A percentile compares a stretch with the other conserved stretches of the same genome.
Evolutionary conservation across 306 rosid species (phyloP).

Genomic region (Cucumis cinereus): DNA sequence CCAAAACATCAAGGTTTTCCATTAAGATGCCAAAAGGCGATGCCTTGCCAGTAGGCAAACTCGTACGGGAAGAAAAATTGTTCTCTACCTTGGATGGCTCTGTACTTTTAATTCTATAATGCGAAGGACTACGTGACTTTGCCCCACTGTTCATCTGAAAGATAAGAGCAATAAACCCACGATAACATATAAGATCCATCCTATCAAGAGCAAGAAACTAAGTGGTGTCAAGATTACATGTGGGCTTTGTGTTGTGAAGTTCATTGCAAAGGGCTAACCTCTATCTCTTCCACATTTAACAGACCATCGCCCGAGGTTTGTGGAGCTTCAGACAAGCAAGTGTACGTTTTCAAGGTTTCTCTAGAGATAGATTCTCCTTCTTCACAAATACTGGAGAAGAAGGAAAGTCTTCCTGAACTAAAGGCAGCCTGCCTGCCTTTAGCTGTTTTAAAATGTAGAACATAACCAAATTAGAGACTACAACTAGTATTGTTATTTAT

Average conservation of each 20-base stretch:
- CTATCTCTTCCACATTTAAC: conserved; percentile 34
- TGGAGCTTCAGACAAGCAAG: conserved; percentile 31
- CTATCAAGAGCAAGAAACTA: not conserved
- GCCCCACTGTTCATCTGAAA: conserved; percentile 33
- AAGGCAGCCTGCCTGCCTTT: conserved; percentile 50
- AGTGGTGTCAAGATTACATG: not conserved
- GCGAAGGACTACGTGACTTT: conserved; percentile 19
- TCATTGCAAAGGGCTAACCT: conserved; percentile 21
- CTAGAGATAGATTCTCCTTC: conserved; percentile 39
- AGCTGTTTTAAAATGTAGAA: conserved; percentile 23
- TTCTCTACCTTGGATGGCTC: conserved; percentile 22
- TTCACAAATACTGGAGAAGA: conserved; percentile 36
- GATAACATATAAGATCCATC: conserved; percentile 10
- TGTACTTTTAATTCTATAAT: conserved; percentile 15
- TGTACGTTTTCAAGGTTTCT: conserved; percentile 37
- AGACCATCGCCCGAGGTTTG: conserved; percentile 27
- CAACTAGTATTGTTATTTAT: not conserved
- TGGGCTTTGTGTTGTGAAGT: not conserved
- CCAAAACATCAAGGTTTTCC: conserved; percentile 64
- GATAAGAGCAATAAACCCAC: not conserved
- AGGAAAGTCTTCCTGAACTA: conserved; percentile 39
- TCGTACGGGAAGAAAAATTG: conserved; percentile 3
- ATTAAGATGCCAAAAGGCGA: conserved; percentile 46
- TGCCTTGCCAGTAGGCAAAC: conserved; percentile 24
- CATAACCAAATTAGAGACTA: not conserved